Percentiles rank a stretch among this genome's conserved stretches.
Conservation (phyloP, 1,139 yeast species). For the Magnusiomyces magnusii region DNA sequence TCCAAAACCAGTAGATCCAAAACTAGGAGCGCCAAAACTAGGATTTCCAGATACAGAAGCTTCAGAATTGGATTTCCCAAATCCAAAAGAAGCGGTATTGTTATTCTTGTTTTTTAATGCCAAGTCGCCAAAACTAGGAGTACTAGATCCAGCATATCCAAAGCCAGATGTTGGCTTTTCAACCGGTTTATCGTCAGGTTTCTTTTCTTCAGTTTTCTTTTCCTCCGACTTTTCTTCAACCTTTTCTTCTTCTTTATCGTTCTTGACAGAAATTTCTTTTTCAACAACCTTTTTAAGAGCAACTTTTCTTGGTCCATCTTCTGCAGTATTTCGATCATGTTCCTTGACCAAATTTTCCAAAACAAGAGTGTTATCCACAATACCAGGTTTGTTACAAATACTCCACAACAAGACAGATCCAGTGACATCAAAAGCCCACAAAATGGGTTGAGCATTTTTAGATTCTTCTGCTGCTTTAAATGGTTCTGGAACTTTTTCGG, state of each 20-base stretch:
- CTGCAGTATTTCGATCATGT: neutral
- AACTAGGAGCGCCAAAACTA: no score
- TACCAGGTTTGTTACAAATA: conserved; percentile 36
- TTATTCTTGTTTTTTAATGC: no score
- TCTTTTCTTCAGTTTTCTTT: neutral
- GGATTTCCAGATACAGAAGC: no score
- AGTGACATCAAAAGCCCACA: conserved; percentile 53
- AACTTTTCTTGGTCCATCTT: neutral
- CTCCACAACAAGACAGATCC: conserved; percentile 62
- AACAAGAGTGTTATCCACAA: conserved; percentile 14
- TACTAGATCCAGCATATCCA: no score
- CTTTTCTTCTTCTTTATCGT: neutral
- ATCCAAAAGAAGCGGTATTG: no score
- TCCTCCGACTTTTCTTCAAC: neutral
- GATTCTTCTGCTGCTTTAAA: conserved; percentile 47
- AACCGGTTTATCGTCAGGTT: neutral
- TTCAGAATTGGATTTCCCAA: no score
- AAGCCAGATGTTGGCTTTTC: no score
- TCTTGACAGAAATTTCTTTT: neutral
- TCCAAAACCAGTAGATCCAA: no score
- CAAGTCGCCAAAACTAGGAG: no score
- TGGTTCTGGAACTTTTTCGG: conserved; percentile 43
- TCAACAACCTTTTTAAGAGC: neutral
- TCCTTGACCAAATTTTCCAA: conserved; percentile 4
- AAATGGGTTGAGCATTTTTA: conserved; percentile 52